Base-by-base conservation (phyloP, 331 rosid genomes). In the Pyrus hybrid region DNA sequence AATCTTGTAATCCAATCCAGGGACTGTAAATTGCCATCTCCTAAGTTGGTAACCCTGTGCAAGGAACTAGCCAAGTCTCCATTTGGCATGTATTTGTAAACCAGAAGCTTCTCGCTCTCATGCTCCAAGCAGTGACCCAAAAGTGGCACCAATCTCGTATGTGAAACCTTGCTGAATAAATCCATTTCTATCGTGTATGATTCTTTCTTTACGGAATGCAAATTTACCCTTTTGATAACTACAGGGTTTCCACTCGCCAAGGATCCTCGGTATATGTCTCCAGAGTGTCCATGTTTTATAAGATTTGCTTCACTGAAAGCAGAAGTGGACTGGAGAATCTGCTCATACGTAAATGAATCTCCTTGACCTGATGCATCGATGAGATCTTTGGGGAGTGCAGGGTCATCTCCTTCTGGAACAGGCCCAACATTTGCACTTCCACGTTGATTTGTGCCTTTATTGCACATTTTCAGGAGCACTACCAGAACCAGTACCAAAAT, bases 1-100 rank as follows among this genome's bases (percentile, higher is more conserved):
- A 89, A 76, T 83, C 99, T 86, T 20, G 96, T 94, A 80, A 94
- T 94, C 99, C 99, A 94, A 84, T 94, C 99, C 62, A 90, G 72
- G 68, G 96, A 90, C 73, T 79, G 86, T 32, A 77, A 74, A 45
- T 83, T 81, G 32, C 78, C 90, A 73, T 90, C 88, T 28, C 54
- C 78, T 69, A 78, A 45, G 71, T 73, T 75, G 16, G 70, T 69
- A 43, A 72, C 80, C 58, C 76, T 80, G 75, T 92, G 96, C 90
- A 92, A 86, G 75, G 93, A 89, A 82, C 73, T 83, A 67, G 87
- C 89, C 87, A 94, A 89, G 83, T 94, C 99, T 77, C 93, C 85
- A 73, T 94, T 83, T 56, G 88, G 91, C 97, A 94, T 86, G 81
- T 81, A 79, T 79, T 94, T 94, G 86, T 94, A 94, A 76, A 94